Evolutionary conservation across 2,329 filamentous ascomycete species (phyloP).

Genomic region (Ceratocystis cacaofunesta): DNA sequence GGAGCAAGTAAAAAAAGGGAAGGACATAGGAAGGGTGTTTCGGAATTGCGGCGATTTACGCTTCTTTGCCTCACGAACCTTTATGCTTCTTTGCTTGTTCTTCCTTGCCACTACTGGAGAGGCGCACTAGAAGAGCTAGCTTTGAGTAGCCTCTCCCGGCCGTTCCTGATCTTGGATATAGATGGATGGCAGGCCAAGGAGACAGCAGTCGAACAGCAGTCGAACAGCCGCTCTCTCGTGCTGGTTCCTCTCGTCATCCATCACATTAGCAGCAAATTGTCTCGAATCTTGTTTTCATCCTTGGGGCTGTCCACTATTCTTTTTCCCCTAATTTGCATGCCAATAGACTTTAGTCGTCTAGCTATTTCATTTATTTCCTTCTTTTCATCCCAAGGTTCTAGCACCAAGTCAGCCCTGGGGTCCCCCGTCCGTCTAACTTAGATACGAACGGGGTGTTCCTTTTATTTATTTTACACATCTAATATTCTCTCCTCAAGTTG

Average conservation of each 20-base stretch:
- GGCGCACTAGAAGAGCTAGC: too few relatives aligned
- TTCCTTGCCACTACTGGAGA: too few relatives aligned
- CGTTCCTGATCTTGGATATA: neutral
- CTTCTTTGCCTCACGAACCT: too few relatives aligned
- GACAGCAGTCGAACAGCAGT: neutral
- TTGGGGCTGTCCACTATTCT: neutral
- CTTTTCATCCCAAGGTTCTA: neutral
- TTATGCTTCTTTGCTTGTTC: too few relatives aligned
- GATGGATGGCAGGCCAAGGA: neutral
- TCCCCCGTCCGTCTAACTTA: neutral
- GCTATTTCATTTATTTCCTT: neutral
- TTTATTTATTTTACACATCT: neutral
- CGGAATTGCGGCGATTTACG: too few relatives aligned
- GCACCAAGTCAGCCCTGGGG: neutral
- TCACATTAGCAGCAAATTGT: neutral
- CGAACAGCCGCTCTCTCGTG: neutral
- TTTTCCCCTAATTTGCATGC: neutral
- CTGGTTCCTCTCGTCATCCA: neutral
- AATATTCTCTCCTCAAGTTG: neutral
- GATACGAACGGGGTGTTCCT: neutral
- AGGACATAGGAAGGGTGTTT: too few relatives aligned
- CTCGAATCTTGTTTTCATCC: neutral
- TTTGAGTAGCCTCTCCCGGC: too few relatives aligned
- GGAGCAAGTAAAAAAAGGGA: too few relatives aligned
- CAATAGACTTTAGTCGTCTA: neutral